A percentile compares a stretch with the other conserved stretches of the same genome.
These are phyloP conservation scores for Candida glucosophila DNA, from an alignment of 1,139 yeast species.

Conservation along the genomic window DNA sequence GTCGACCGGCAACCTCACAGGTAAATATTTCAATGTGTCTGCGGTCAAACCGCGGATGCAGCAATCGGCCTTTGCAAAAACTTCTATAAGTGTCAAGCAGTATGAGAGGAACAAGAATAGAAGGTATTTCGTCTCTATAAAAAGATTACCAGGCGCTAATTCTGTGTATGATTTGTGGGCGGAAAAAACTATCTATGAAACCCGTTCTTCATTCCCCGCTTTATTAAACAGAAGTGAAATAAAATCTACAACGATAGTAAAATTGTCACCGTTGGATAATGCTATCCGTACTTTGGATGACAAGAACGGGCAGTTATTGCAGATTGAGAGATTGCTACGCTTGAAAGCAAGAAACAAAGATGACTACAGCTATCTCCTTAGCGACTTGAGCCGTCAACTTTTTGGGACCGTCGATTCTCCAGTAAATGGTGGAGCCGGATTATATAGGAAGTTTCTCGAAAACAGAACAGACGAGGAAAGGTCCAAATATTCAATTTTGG, in stretches of 20 bases:
- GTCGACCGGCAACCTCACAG: slow-evolving; percentile 51
- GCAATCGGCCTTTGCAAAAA: slow-evolving; percentile 37
- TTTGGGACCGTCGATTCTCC: slow-evolving; percentile 91
- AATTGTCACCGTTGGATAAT: slow-evolving; percentile 78
- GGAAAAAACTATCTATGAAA: slow-evolving; percentile 75
- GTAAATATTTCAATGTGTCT: slow-evolving; percentile 65
- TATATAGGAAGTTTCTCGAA: slow-evolving; percentile 65
- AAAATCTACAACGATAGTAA: slow-evolving; percentile 39
- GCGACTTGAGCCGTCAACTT: slow-evolving; percentile 67
- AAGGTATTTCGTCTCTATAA: slow-evolving; percentile 58
- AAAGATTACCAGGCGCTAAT: slow-evolving; percentile 69
- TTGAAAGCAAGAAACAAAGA: slow-evolving; percentile 48
- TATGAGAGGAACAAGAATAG: slow-evolving; percentile 68
- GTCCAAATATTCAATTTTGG: slow-evolving; percentile 43
- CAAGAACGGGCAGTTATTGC: slow-evolving; percentile 67
- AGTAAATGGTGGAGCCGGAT: slow-evolving; percentile 87
- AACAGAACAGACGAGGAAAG: slow-evolving; percentile 19
- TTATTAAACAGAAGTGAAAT: slow-evolving; percentile 81
- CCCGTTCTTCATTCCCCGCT: slow-evolving; percentile 75
- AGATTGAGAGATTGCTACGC: slow-evolving; percentile 56
- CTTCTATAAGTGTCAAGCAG: slow-evolving; percentile 54
- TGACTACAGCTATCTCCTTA: slow-evolving; percentile 42
- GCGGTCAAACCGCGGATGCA: slow-evolving; percentile 65
- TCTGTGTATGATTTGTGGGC: slow-evolving; percentile 80
- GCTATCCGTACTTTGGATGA: slow-evolving; percentile 61